These are phyloP conservation scores for Mrakia hoshinonis DNA, from an alignment of 768 basidiomycete species.

Conservation along the genomic window DNA sequence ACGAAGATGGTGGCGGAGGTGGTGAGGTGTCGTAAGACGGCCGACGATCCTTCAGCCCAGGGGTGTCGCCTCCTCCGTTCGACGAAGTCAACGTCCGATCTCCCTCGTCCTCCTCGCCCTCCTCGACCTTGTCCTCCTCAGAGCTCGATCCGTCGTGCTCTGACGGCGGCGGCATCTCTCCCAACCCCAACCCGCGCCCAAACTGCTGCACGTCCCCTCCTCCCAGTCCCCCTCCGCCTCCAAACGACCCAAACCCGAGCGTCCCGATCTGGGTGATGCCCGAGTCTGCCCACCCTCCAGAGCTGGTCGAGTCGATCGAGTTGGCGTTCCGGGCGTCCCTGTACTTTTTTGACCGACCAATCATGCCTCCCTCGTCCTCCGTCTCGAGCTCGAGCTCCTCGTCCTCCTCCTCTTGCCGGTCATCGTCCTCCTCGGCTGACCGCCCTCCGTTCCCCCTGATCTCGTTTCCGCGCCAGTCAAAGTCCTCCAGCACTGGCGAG, in stretches of 20 bases:
- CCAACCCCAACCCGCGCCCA: constrained; percentile 11
- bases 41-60: too few species aligned
- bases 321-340: constrained; percentile 9
- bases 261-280: constrained; percentile 18
- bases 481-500: too few species aligned
- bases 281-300: neutral
- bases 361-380: constrained; percentile 10
- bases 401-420: neutral
- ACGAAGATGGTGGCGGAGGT: constrained; percentile 24
- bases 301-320: neutral
- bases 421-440: neutral
- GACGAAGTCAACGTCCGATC: neutral
- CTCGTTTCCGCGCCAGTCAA: neutral
- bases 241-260: constrained; percentile 15
- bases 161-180: neutral
- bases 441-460: neutral
- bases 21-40: neutral
- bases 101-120: constrained; percentile 1
- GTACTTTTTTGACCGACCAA: neutral
- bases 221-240: neutral
- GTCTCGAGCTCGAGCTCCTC: neutral
- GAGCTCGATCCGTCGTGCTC: neutral
- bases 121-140: constrained; percentile 1
- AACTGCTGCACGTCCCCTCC: constrained; percentile 11
- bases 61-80: neutral